Evolutionary conservation across 768 basidiomycete genomes (phyloP).

Genomic region (Phlegmacium glaucopus): DNA sequence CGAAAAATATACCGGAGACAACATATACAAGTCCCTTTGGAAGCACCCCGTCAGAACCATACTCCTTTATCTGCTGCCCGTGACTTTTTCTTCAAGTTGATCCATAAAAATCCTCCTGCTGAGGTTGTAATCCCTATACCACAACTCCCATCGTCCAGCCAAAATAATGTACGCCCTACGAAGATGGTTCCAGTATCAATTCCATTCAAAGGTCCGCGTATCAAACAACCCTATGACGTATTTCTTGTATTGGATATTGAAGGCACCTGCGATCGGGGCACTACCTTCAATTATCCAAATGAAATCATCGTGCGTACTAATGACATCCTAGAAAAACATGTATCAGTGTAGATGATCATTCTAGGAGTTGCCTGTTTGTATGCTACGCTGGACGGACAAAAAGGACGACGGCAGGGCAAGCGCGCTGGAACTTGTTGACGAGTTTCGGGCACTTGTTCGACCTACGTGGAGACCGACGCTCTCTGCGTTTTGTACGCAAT

Average conservation of each 20-base stretch:
- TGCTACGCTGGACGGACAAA: slow-evolving; percentile 79
- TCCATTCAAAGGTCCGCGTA: slow-evolving; percentile 6
- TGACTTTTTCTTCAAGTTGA: not conserved
- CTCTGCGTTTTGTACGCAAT: slow-evolving; percentile 76
- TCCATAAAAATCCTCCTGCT: not conserved
- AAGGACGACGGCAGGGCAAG: slow-evolving; percentile 46
- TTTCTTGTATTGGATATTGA: slow-evolving; percentile 91
- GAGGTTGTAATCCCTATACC: too few relatives aligned
- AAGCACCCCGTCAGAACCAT: slow-evolving; percentile 4
- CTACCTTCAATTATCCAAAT: slow-evolving; percentile 82
- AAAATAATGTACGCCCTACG: too few relatives aligned
- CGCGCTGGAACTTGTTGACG: slow-evolving; percentile 66
- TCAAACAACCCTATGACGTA: slow-evolving; percentile 58
- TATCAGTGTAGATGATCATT: slow-evolving; percentile 4
- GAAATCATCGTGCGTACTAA: slow-evolving; percentile 82
- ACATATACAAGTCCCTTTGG: not conserved
- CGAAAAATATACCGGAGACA: slow-evolving; percentile 7
- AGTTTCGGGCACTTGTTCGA: slow-evolving; percentile 84
- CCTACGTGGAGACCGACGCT: slow-evolving; percentile 85
- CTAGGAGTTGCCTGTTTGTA: slow-evolving; percentile 91
- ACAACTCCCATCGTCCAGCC: too few relatives aligned
- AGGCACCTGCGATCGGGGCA: slow-evolving; percentile 71
- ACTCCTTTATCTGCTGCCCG: too few relatives aligned
- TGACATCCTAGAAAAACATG: not conserved
- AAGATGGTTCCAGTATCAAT: too few relatives aligned